Evolutionary conservation across 2,329 filamentous ascomycete genomes (phyloP), one percentile per base, ranked within the genome.

Genomic region (Cucurbitaria berberidis): DNA sequence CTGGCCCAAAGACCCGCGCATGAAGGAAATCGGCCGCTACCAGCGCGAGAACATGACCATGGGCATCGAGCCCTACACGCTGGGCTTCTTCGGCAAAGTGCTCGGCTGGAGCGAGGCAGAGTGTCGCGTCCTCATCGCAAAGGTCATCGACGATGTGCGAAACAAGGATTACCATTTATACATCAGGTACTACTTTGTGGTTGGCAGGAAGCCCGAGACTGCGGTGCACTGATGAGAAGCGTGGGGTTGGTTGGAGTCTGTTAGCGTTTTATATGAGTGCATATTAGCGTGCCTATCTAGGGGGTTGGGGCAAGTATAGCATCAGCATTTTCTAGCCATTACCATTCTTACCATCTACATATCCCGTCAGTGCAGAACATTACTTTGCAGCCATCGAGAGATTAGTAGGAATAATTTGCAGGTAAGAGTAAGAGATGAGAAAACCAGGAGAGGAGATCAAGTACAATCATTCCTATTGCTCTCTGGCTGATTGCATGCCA

Each of bases 21-120:
- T 80, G 74, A 83, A 81, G 61, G 77, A 80, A 57, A 76, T 83
- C 19, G 80, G 81, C 15, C 69, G 75, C 24, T 80, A 71, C 48
- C 67, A 73, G 55, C 69, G 70, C 38, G 70, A 74, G 48, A 69
- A 73, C 57, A 64, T 74, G 62, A 53, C 61, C 41, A 65, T 72
- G 57, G 72, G 72, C 55, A 62, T 74, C 48, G 72, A 73, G 51
- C 72, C 72, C 6, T 74, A 74, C 40, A 74, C 72, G 0, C 53
- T 73, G 8, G 72, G 70, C 47, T 68, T 74, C 45, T 59, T 74
- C 26, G 71, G 70, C 41, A 73, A 72, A 48, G 59, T 74, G 9
- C 57, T 72, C 7, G 72, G 71, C 55, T 74, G 72, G 72, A 64
- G 58, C 35, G 69, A 73, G 41, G 53, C 66, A 3, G 70, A 72